Evolutionary conservation across 805 yeast species (phyloP), one percentile per base, ranked within the genome.

Genomic region (Saccharomycopsis oosterbeekiorum): DNA sequence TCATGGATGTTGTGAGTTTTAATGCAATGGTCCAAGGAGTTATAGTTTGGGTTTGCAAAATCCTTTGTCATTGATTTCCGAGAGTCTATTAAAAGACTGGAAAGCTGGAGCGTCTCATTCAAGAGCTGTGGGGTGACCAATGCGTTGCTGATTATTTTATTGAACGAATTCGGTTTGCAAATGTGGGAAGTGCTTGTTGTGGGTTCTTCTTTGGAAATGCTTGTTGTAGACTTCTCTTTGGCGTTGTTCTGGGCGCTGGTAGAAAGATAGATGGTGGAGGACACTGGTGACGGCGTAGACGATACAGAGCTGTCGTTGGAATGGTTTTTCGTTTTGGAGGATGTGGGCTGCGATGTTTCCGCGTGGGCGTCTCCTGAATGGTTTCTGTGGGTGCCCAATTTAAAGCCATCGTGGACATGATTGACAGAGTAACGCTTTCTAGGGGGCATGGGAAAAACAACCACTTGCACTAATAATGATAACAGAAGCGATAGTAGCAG

Each of bases 11-110:
- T 47, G 40, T 60, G 62, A 24, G 65, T 63, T 40, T 59, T 59
- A 2, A 56, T 47, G 5, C 64, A 47, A 47, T 47, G 65, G 40
- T 59, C 64, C 14, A 24, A 41, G 9, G 51, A 26, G 12, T 36
- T 61, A 39, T 61, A 61, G 40, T 53, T 61, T 4, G 65, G 65
- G 24, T 63, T 61, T 19, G 65, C 65, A 57, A 58, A 63, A 57
- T 61, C 64, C 15, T 62, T 26, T 58, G 60, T 59, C 29, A 61
- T 24, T 8, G 57, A 39, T 26, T 59, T 63, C 21, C 65, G 36
- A 1, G 58, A 11, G 21, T 61, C 58, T 12, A 63, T 40, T 17
- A 59, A 15, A 14, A 56, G 42, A n/a, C 19, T 19, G 15, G 64
- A 56, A 10, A 63, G 58, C 34, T 59, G 54, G 1, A 54, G 61